Evolutionary conservation across 441 rosid species (phyloP).

Genomic region (Jatropha podagrica): DNA sequence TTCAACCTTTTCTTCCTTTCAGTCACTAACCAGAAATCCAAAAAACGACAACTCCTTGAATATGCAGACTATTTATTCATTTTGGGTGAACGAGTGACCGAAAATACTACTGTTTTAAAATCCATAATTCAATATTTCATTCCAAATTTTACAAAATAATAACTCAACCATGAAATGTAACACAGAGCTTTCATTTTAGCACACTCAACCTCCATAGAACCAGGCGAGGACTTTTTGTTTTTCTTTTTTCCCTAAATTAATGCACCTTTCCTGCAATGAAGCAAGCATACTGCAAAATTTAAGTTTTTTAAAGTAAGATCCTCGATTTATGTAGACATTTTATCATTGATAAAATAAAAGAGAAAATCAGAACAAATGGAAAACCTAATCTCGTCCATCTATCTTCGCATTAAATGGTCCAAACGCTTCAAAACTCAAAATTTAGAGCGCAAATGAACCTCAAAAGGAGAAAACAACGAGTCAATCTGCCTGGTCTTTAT

Average conservation of each 20-base stretch:
- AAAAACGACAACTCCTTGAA: neutral
- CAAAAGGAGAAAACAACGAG: neutral
- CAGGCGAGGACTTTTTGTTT: neutral
- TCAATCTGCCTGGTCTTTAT: too few species aligned
- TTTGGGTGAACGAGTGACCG: neutral
- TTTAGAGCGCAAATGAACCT: neutral
- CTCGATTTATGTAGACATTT: neutral
- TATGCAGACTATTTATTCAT: too few species aligned
- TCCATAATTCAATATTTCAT: neutral
- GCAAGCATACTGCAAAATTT: neutral
- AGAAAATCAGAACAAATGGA: neutral
- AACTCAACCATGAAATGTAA: too few species aligned
- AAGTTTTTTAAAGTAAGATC: conserved; percentile 7
- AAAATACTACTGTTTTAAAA: neutral
- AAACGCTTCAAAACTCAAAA: neutral
- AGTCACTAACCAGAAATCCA: conserved; percentile 1
- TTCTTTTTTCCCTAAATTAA: neutral
- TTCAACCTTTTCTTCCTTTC: neutral
- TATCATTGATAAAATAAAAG: neutral
- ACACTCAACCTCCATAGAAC: neutral
- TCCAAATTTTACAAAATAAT: neutral
- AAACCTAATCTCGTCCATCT: neutral
- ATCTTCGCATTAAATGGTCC: neutral
- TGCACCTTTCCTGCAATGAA: neutral
- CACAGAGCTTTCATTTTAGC: too few species aligned